phyloP scores from a whole-genome alignment of 2,329 filamentous ascomycete species.

The Leptodontidium sp. region DNA sequence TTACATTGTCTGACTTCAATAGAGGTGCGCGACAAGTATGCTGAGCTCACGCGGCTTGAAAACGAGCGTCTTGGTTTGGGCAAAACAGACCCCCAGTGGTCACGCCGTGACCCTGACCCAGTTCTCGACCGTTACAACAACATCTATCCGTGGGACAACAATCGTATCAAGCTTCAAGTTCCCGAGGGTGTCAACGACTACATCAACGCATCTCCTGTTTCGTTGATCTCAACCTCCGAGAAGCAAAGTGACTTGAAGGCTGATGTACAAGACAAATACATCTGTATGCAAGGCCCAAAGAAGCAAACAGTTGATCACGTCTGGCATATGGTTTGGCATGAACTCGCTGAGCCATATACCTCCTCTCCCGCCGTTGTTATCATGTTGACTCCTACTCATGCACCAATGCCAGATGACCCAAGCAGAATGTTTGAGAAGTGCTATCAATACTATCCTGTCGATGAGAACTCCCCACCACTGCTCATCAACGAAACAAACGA shows the following conservation, averaged over 20 bases:
- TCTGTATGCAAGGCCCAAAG: slow-evolving; percentile 94
- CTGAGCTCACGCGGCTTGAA: slow-evolving; percentile 68
- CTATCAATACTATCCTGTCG: slow-evolving; percentile 82
- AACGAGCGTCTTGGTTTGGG: slow-evolving; percentile 44
- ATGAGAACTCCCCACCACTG: slow-evolving; percentile 58
- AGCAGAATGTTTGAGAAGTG: slow-evolving; percentile 78
- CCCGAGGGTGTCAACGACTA: slow-evolving; percentile 78
- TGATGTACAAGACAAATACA: slow-evolving; percentile 65
- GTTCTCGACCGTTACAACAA: slow-evolving; percentile 86
- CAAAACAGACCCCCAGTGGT: slow-evolving; percentile 55
- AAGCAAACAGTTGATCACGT: slow-evolving; percentile 78
- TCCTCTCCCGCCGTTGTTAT: slow-evolving; percentile 81
- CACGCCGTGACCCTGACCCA: slow-evolving; percentile 64
- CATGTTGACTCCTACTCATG: slow-evolving; percentile 92
- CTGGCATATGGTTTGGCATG: slow-evolving; percentile 95
- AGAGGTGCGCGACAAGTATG: slow-evolving; percentile 66
- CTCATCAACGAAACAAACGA: slow-evolving; percentile 69
- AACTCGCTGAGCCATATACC: slow-evolving; percentile 55
- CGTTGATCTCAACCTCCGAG: slow-evolving; percentile 49
- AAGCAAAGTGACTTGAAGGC: slow-evolving; percentile 41
- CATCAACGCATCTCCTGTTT: slow-evolving; percentile 79
- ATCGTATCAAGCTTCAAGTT: slow-evolving; percentile 82
- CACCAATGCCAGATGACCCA: slow-evolving; percentile 39
- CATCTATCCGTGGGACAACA: slow-evolving; percentile 88
- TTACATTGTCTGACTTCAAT: slow-evolving; percentile 26